Evolutionary conservation across 257 asterid species (phyloP).

Genomic region (Plantago major): DNA sequence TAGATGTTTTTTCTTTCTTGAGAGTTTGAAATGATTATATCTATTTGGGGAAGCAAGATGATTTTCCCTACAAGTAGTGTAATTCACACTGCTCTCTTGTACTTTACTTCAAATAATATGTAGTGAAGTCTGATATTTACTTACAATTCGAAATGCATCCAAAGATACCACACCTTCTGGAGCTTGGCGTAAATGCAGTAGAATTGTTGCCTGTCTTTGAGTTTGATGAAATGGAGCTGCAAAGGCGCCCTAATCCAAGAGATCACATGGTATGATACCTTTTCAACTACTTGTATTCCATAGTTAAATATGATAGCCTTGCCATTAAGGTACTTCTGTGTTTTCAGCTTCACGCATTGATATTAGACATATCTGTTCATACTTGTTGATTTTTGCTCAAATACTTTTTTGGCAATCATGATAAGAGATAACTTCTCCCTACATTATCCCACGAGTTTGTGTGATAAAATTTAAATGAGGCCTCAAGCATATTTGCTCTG

Average conservation of each 20-base stretch:
- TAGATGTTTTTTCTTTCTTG: conserved; percentile 4
- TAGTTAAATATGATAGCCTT: background rate
- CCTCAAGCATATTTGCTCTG: background rate
- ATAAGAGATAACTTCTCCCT: background rate
- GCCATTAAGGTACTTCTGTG: background rate
- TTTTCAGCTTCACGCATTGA: conserved; percentile 8
- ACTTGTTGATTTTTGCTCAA: background rate
- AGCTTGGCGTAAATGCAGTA: conserved; percentile 92
- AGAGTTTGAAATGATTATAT: background rate
- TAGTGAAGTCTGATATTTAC: conserved; percentile 16
- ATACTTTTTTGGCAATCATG: background rate
- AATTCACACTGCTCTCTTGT: conserved; percentile 8
- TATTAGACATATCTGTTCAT: conserved; percentile 10
- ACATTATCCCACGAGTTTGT: background rate
- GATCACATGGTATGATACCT: conserved; percentile 77
- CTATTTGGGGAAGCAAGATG: background rate
- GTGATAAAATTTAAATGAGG: background rate
- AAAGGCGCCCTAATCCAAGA: conserved; percentile 84
- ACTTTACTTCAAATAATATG: conserved; percentile 8
- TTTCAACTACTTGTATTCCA: background rate
- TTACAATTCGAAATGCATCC: conserved; percentile 22
- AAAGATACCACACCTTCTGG: conserved; percentile 94
- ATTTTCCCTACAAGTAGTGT: background rate
- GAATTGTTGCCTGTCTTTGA: conserved; percentile 90
- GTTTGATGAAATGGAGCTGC: conserved; percentile 94